Conservation (phyloP, 768 basidiomycete species). For the Termitomyces sp. region DNA sequence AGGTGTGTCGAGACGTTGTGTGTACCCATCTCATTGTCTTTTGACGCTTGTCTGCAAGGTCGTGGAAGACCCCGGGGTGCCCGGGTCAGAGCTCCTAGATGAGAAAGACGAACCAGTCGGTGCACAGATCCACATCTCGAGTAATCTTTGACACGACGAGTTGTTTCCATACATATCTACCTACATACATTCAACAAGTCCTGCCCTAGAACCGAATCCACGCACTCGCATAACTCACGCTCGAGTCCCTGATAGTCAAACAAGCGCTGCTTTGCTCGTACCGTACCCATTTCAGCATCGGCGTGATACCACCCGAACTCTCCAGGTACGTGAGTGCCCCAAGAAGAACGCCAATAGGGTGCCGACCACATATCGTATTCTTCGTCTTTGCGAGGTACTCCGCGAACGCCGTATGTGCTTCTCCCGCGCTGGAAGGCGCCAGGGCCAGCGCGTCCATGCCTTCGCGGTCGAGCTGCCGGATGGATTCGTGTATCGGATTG, state of each 20-base stretch:
- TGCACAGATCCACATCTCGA: conserved; percentile 33
- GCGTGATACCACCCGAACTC: conserved; percentile 24
- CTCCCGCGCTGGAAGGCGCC: conserved; percentile 42
- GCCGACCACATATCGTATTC: conserved; percentile 97
- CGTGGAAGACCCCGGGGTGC: conserved; percentile 60
- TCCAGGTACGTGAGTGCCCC: conserved; percentile 65
- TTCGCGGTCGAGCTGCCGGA: conserved; percentile 78
- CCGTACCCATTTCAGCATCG: conserved; percentile 71
- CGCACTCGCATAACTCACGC: conserved; percentile 96
- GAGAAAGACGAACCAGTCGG: conserved; percentile 48
- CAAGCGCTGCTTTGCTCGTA: conserved; percentile 93
- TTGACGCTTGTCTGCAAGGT: conserved; percentile 36
- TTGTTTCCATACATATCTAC: not conserved
- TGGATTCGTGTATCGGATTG: conserved; percentile 79
- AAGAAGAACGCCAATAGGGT: conserved; percentile 90
- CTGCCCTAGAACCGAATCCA: conserved; percentile 54
- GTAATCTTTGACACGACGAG: conserved; percentile 26
- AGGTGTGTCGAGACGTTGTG: conserved; percentile 30
- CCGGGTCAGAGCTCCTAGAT: conserved; percentile 54
- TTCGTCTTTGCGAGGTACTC: conserved; percentile 66
- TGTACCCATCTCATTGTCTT: too few species aligned
- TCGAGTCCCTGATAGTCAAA: conserved; percentile 63
- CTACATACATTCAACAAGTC: not conserved
- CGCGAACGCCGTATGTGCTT: conserved; percentile 58
- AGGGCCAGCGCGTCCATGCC: conserved; percentile 71